Percentiles rank a stretch among this genome's conserved stretches.
These are phyloP conservation scores for Dactylonectria estremocensis DNA, from an alignment of 2,329 filamentous ascomycete species.

Conservation along the genomic window DNA sequence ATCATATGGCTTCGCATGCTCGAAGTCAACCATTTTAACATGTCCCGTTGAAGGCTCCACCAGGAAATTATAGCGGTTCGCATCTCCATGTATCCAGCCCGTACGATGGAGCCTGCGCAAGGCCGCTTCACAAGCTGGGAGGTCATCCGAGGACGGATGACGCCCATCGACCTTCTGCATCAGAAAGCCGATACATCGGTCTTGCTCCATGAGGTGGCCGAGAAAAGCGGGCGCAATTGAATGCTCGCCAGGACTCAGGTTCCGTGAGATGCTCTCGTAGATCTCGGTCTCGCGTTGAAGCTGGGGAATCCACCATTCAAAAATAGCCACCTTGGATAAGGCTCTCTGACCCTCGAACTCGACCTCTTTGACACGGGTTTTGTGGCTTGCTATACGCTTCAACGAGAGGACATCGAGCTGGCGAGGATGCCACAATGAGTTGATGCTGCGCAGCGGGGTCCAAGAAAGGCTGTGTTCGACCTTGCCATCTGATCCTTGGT, in stretches of 20 bases:
- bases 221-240: conserved; percentile 31
- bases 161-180: conserved; percentile 40
- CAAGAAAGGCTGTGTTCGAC: too few relatives aligned
- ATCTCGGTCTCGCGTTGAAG: conserved; percentile 12
- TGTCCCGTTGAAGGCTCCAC: conserved; percentile 26
- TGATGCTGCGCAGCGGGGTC: too few relatives aligned
- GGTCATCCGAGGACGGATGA: conserved; percentile 35
- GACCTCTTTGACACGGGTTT: conserved; percentile 19
- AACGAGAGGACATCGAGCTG: conserved; percentile 26
- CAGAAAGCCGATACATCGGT: conserved; percentile 42
- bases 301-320: conserved; percentile 7
- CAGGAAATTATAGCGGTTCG: conserved; percentile 38
- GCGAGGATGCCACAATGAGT: conserved; percentile 23
- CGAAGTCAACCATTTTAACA: conserved; percentile 36
- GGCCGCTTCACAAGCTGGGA: conserved; percentile 36
- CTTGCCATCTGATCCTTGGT: too few relatives aligned
- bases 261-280: conserved; percentile 10
- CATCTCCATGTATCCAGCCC: conserved; percentile 35
- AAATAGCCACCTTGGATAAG: conserved; percentile 20
- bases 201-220: conserved; percentile 43
- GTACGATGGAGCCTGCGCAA: conserved; percentile 35
- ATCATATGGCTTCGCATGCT: conserved; percentile 25
- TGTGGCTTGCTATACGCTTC: conserved; percentile 6
- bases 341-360: conserved; percentile 17
- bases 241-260: not conserved